phyloP scores from a whole-genome alignment of 805 yeast genomes.

The Myxozyma neotropica region DNA sequence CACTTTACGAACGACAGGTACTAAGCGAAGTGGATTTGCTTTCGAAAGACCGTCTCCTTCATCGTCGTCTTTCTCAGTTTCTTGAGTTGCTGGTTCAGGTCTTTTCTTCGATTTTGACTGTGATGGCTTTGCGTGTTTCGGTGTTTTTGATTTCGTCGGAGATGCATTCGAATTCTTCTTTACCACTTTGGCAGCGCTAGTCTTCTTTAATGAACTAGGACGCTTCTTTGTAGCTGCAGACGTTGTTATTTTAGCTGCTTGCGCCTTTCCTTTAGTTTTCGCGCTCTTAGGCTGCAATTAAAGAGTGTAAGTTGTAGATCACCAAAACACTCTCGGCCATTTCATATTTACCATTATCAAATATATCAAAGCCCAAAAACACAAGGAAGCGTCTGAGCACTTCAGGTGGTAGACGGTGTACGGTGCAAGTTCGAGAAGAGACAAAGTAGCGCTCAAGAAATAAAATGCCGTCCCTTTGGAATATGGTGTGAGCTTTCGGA shows the following conservation, averaged over 20 bases:
- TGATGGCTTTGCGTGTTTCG: not conserved
- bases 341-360: not conserved
- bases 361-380: not conserved
- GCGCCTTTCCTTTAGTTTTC: not conserved
- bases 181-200: not conserved
- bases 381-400: no score
- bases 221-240: not conserved
- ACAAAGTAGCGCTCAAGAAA: not conserved
- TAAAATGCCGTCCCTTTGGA: not conserved
- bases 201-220: no score
- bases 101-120: not conserved
- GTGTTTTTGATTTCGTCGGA: not conserved
- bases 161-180: not conserved
- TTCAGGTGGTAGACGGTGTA: no score
- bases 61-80: not conserved
- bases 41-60: not conserved
- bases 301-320: not conserved
- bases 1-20: constrained; percentile 16
- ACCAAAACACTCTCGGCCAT: not conserved
- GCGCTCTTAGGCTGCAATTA: not conserved
- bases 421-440: not conserved
- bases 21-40: not conserved
- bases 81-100: not conserved
- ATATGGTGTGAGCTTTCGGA: not conserved
- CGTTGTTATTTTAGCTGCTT: not conserved